A percentile compares a stretch with the other conserved stretches of the same genome.
Conservation (phyloP, 495 filamentous ascomycete species). For the Aspergillus haitiensis region DNA sequence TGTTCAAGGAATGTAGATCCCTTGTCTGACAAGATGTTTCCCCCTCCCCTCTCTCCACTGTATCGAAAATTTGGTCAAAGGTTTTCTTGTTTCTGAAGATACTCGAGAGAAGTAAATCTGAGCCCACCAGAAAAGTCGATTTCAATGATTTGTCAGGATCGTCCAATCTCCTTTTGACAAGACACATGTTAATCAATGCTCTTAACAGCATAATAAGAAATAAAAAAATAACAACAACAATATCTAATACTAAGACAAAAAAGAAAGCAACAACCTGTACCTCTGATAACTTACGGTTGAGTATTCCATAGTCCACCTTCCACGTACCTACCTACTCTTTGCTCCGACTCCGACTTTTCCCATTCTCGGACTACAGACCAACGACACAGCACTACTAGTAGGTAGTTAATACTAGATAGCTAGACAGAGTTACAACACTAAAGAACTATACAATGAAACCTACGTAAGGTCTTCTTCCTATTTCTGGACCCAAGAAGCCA, state of each 20-base stretch:
- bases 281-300: slow-evolving; percentile 20
- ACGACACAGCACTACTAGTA: neutral
- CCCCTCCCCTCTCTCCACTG: no score
- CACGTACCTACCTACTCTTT: slow-evolving; percentile 1
- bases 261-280: slow-evolving; percentile 13
- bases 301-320: slow-evolving; percentile 15
- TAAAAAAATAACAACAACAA: neutral
- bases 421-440: slow-evolving; percentile 1
- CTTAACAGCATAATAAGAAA: neutral
- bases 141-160: neutral
- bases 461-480: slow-evolving; percentile 2
- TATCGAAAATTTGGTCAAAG: no score
- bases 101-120: no score
- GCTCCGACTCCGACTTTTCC: slow-evolving; percentile 1
- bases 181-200: neutral
- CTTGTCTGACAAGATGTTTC: no score
- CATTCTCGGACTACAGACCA: neutral
- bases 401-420: neutral
- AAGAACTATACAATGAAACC: neutral
- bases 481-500: neutral
- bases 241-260: neutral
- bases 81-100: no score
- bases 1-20: neutral
- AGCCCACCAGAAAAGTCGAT: no score
- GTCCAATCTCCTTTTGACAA: neutral